Base-by-base conservation (phyloP, 2,329 filamentous ascomycete species). In the Aspergillus sp. region DNA sequence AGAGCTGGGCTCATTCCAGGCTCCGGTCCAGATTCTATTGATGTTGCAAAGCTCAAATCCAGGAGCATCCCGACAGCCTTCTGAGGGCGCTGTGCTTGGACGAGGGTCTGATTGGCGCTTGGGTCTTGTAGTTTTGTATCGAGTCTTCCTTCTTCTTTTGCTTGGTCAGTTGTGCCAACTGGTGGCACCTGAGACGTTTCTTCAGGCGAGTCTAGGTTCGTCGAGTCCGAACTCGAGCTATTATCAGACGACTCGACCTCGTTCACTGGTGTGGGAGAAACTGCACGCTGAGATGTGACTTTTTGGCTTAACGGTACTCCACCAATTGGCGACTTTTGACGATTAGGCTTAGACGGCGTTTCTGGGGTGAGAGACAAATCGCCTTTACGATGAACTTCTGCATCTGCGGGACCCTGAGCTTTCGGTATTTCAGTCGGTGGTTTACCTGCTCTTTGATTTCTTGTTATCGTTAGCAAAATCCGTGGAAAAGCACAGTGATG, bases 21-120 rank as follows among this genome's bases (percentile, higher is more conserved):
- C 19, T n/a, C 45, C 21, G 46, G 11, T n/a, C n/a, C 37, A 48
- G 17, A 19, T 35, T 24, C 50, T 50, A 6, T 46, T 15, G 27
- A 57, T 45, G 64, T 57, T 24, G 64, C 53, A 31, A 33, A 40
- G 17, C 52, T 57, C 15, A 70, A 51, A 54, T 66, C 65, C 23
- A 71, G 52, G 23, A 70, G 64, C n/a, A 63, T 41, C n/a, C 46
- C 58, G 44, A 54, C 44, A 24, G 19, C 37, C 14, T 43, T 37
- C 44, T 57, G 17, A 7, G 15, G 27, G 5, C 19, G 35, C n/a
- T 24, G n/a, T 14, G 7, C n/a, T 43, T 5, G 37, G 43, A 15
- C 23, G 23, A 27, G 19, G 12, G 17, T 44, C 39, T n/a, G 35
- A 27, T 35, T 35, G 11, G 24, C 14, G 33, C 23, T 11, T 27